phyloP scores from a whole-genome alignment of 169 alveolate species.

The Fabrea salina region DNA sequence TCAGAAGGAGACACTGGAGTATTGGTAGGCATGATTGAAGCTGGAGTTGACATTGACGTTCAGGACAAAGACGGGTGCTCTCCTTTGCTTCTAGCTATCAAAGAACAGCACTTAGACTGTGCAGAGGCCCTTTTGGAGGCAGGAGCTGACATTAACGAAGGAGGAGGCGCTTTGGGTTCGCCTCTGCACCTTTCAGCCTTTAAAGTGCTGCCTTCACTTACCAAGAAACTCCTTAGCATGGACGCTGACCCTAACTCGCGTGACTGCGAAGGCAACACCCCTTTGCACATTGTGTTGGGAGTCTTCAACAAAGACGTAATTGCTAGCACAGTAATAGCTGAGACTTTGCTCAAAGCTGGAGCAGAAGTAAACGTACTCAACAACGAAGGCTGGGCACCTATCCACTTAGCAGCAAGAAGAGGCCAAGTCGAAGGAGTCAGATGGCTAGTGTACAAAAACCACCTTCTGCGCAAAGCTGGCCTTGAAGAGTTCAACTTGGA shows the following conservation, averaged over 20 bases:
- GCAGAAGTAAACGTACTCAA: constrained; percentile 56
- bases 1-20: constrained; percentile 51
- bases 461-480: constrained; percentile 35
- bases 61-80: constrained; percentile 55
- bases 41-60: constrained; percentile 36
- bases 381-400: constrained; percentile 69
- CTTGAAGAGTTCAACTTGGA: constrained; percentile 58
- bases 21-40: constrained; percentile 42
- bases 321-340: constrained; percentile 39
- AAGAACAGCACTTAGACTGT: constrained; percentile 41
- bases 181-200: constrained; percentile 58
- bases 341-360: constrained; percentile 35
- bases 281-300: constrained; percentile 54
- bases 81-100: constrained; percentile 52
- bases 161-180: constrained; percentile 60
- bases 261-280: constrained; percentile 61
- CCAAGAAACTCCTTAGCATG: constrained; percentile 5
- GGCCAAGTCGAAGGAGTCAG: constrained; percentile 58
- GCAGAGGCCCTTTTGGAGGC: constrained; percentile 39
- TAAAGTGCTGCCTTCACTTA: constrained; percentile 46
- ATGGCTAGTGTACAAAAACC: constrained; percentile 56
- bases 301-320: constrained; percentile 40
- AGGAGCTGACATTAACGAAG: constrained; percentile 47
- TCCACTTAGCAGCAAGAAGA: constrained; percentile 73
- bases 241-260: constrained; percentile 49